A percentile compares a stretch with the other conserved stretches of the same genome.
These are phyloP conservation scores for Cyathus striatus DNA, from an alignment of 768 basidiomycete genomes.

Conservation along the genomic window DNA sequence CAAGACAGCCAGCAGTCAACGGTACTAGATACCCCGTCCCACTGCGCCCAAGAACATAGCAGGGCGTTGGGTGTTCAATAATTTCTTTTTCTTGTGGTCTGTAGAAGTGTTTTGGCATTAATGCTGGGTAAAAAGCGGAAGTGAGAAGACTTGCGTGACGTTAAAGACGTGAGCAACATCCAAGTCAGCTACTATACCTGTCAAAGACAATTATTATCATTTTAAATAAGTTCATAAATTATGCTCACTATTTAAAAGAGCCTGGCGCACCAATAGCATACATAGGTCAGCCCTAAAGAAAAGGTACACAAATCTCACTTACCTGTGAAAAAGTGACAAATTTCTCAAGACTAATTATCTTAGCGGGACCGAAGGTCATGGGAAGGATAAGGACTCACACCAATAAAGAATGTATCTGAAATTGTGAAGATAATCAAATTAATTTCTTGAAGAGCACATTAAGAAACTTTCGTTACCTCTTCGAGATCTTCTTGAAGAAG, in stretches of 20 bases:
- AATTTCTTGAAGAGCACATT: too few relatives aligned
- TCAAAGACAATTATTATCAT: not conserved
- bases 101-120: not conserved
- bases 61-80: slow-evolving; percentile 53
- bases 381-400: slow-evolving; percentile 33
- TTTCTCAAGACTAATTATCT: slow-evolving; percentile 33
- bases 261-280: not conserved
- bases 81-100: slow-evolving; percentile 50
- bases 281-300: not conserved
- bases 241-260: not conserved
- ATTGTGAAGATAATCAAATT: too few relatives aligned
- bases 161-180: slow-evolving; percentile 41
- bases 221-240: not conserved
- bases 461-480: slow-evolving; percentile 26
- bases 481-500: slow-evolving; percentile 40
- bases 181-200: slow-evolving; percentile 47
- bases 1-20: not conserved
- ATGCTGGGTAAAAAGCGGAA: not conserved
- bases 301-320: slow-evolving; percentile 3
- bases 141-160: slow-evolving; percentile 29
- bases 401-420: slow-evolving; percentile 53
- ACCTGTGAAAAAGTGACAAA: slow-evolving; percentile 38
- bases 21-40: slow-evolving; percentile 61
- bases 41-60: slow-evolving; percentile 65
- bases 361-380: not conserved